Percentiles rank a stretch among this genome's conserved stretches.
These are phyloP conservation scores for Corynespora cassiicola DNA, from an alignment of 2,329 filamentous ascomycete species.

Conservation along the genomic window DNA sequence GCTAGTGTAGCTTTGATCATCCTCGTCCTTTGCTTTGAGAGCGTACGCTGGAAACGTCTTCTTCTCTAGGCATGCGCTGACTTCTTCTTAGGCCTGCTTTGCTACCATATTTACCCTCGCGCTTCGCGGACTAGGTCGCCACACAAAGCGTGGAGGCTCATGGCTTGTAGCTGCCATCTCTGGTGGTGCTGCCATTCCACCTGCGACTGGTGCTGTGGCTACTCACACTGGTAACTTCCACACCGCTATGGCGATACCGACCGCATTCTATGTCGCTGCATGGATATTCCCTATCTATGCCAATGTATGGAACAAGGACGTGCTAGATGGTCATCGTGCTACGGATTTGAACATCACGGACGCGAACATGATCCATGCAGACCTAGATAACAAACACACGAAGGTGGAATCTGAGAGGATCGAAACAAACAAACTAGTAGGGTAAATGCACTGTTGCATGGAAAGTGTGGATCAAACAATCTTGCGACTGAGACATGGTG, in stretches of 20 bases:
- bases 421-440: too few relatives aligned
- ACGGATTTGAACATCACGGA: conserved; percentile 11
- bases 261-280: conserved; percentile 19
- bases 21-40: conserved; percentile 21
- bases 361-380: conserved; percentile 1
- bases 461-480: too few relatives aligned
- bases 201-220: conserved; percentile 43
- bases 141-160: conserved; percentile 61
- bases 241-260: conserved; percentile 22
- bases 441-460: too few relatives aligned
- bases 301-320: conserved; percentile 17
- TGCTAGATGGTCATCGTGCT: conserved; percentile 10
- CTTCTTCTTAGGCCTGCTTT: conserved; percentile 16
- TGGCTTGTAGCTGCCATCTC: conserved; percentile 57
- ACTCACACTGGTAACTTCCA: conserved; percentile 17
- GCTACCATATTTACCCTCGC: conserved; percentile 57
- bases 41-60: conserved; percentile 36
- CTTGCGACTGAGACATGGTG: too few relatives aligned
- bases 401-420: too few relatives aligned
- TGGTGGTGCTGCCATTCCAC: conserved; percentile 60
- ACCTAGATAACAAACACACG: too few relatives aligned
- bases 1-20: conserved; percentile 19
- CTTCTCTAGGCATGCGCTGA: conserved; percentile 49
- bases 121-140: conserved; percentile 59
- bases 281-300: conserved; percentile 19